Conservation (phyloP, 306 rosid species). For the Trichosanthes truncata region DNA sequence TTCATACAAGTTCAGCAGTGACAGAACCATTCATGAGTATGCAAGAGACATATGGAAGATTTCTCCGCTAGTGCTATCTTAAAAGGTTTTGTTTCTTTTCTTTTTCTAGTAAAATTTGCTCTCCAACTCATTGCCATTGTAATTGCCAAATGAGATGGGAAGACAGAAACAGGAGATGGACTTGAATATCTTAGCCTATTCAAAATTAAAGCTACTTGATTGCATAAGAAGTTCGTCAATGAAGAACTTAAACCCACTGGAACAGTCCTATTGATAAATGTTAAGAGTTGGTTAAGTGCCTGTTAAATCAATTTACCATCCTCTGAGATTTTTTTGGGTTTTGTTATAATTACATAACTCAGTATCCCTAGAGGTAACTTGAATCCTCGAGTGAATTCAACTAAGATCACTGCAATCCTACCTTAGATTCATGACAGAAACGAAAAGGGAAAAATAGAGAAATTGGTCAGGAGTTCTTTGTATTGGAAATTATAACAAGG, state of each 20-base stretch:
- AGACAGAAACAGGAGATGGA: not conserved
- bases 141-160: not conserved
- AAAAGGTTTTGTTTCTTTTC: slow-evolving; percentile 16
- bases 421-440: not conserved
- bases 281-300: not conserved
- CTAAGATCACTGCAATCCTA: not conserved
- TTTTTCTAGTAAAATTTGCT: not conserved
- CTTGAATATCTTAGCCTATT: not conserved
- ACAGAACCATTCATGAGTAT: slow-evolving; percentile 88
- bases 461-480: not conserved
- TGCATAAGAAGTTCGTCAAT: not conserved
- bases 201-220: not conserved
- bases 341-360: not conserved
- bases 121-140: not conserved
- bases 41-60: slow-evolving; percentile 85
- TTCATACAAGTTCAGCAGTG: slow-evolving; percentile 91
- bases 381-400: not conserved
- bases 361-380: not conserved
- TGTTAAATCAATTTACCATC: not conserved
- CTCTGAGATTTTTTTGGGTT: not conserved
- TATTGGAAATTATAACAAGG: not conserved
- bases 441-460: not conserved
- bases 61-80: slow-evolving; percentile 46
- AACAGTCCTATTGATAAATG: not conserved
- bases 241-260: not conserved